Percentiles rank a stretch among this genome's conserved stretches.
Conservation (phyloP, 768 basidiomycete species). For the Kwoniella dendrophila region DNA sequence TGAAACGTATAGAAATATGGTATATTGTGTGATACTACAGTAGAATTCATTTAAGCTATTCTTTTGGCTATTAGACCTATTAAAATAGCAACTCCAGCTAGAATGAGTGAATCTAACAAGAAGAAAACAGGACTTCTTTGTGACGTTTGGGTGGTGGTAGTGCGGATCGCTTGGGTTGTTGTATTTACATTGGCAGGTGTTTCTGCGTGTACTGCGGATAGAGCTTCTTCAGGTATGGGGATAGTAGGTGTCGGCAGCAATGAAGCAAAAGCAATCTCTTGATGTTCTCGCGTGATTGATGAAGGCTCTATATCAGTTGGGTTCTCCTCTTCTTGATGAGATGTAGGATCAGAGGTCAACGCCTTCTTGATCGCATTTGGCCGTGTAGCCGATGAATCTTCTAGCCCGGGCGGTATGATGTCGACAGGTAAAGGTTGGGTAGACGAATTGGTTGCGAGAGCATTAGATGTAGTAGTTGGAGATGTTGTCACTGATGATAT, state of each 20-base stretch:
- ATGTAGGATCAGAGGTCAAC: too few relatives aligned
- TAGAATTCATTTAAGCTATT: slow-evolving; percentile 16
- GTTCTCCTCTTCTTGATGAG: too few relatives aligned
- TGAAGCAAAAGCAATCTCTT: too few relatives aligned
- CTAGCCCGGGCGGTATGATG: background rate
- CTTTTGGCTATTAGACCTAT: slow-evolving; percentile 27
- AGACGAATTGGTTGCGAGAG: background rate
- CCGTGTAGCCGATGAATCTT: background rate
- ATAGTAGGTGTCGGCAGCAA: too few relatives aligned
- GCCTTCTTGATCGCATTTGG: too few relatives aligned
- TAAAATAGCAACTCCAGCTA: slow-evolving; percentile 23
- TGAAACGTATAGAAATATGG: too few relatives aligned
- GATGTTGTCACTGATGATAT: too few relatives aligned
- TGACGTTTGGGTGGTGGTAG: background rate
- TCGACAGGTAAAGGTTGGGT: slow-evolving; percentile 5
- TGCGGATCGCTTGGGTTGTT: slow-evolving; percentile 1
- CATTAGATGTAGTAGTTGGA: background rate
- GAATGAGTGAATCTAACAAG: slow-evolving; percentile 41
- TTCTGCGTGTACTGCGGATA: too few relatives aligned
- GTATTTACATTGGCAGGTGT: background rate
- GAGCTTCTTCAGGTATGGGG: too few relatives aligned
- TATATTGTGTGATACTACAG: too few relatives aligned
- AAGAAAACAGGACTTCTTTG: slow-evolving; percentile 5
- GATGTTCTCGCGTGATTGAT: too few relatives aligned
- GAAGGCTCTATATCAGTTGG: too few relatives aligned